Percentiles rank a stretch among this genome's conserved stretches.
Evolutionary conservation across 371 early-diverging fungal genomes (phyloP).

Genomic region (Nosema muscidifuracis): DNA sequence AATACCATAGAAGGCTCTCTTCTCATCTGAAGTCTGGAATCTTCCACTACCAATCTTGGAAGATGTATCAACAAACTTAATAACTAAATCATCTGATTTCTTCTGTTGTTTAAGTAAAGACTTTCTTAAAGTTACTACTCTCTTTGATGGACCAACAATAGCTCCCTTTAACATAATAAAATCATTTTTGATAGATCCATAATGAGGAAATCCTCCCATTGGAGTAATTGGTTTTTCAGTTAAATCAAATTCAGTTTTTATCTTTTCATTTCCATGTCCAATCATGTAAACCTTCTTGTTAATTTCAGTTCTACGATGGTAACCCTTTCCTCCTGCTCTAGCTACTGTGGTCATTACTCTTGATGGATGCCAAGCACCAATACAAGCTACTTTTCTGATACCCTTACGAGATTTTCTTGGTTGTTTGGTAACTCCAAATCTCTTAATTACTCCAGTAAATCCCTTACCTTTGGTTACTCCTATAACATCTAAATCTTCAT

Average conservation of each 20-base stretch:
- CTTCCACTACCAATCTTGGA: conserved; percentile 99
- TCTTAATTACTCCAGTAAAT: conserved; percentile 94
- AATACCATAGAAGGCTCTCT: conserved; percentile 78
- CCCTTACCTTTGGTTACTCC: conserved; percentile 99
- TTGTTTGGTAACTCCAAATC: conserved; percentile 99
- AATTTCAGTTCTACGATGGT: conserved; percentile 97
- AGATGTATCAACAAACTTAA: conserved; percentile 96
- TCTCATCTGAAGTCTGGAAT: conserved; percentile 97
- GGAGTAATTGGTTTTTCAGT: conserved; percentile 93
- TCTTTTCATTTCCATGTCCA: conserved; percentile 77
- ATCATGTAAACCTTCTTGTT: conserved; percentile 99
- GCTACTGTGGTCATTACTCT: conserved; percentile 97
- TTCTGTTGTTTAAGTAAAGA: conserved; percentile 84
- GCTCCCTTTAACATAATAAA: conserved; percentile 97
- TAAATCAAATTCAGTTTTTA: conserved; percentile 91
- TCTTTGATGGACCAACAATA: conserved; percentile 90
- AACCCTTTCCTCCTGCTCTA: conserved; percentile 98
- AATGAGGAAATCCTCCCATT: conserved; percentile 97
- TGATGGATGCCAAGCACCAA: conserved; percentile 99
- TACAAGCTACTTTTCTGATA: conserved; percentile 99
- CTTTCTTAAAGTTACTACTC: conserved; percentile 96
- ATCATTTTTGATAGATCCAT: conserved; percentile 93
- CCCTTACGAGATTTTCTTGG: conserved; percentile 99
- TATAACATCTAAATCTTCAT: conserved; percentile 96
- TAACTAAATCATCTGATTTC: conserved; percentile 82